Evolutionary conservation across 2,329 filamentous ascomycete species (phyloP).

Genomic region (Ascochyta fabae): DNA sequence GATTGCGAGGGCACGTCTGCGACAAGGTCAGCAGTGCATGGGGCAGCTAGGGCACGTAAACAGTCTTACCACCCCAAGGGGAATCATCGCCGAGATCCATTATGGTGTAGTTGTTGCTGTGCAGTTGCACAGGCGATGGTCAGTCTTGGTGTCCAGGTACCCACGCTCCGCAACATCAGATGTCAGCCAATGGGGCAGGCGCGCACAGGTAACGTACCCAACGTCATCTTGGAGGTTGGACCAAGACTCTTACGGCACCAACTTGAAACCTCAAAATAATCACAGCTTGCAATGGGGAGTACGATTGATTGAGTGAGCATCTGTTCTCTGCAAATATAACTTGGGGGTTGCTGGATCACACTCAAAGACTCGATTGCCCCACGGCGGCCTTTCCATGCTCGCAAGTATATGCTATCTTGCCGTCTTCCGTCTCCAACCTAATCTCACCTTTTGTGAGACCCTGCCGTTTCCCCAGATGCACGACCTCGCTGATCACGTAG

Average conservation of each 20-base stretch:
- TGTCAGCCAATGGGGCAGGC: conserved; percentile 11
- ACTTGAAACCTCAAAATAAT: background rate
- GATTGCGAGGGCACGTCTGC: conserved; percentile 57
- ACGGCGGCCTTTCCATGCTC: conserved; percentile 48
- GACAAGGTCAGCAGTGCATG: conserved; percentile 22
- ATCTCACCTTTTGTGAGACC: conserved; percentile 51
- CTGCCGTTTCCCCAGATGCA: conserved; percentile 53
- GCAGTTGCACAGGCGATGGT: conserved; percentile 19
- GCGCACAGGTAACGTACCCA: conserved; percentile 15
- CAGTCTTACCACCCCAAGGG: conserved; percentile 50
- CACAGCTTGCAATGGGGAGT: background rate
- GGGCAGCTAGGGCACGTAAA: background rate
- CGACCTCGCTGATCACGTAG: conserved; percentile 53
- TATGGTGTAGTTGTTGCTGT: conserved; percentile 25
- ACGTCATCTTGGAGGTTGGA: conserved; percentile 12
- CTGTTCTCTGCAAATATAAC: background rate
- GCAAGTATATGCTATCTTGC: conserved; percentile 49
- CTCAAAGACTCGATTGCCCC: conserved; percentile 29
- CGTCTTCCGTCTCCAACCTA: conserved; percentile 43
- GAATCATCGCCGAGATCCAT: conserved; percentile 55
- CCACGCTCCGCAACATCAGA: conserved; percentile 7
- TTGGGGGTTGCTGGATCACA: background rate
- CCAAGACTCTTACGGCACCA: background rate
- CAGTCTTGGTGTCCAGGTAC: conserved; percentile 15
- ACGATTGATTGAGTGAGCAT: background rate